Percentiles rank a stretch among this genome's conserved stretches.
These are phyloP conservation scores for Chondrostereum purpureum DNA, from an alignment of 1,284 basidiomycete genomes.

Conservation along the genomic window DNA sequence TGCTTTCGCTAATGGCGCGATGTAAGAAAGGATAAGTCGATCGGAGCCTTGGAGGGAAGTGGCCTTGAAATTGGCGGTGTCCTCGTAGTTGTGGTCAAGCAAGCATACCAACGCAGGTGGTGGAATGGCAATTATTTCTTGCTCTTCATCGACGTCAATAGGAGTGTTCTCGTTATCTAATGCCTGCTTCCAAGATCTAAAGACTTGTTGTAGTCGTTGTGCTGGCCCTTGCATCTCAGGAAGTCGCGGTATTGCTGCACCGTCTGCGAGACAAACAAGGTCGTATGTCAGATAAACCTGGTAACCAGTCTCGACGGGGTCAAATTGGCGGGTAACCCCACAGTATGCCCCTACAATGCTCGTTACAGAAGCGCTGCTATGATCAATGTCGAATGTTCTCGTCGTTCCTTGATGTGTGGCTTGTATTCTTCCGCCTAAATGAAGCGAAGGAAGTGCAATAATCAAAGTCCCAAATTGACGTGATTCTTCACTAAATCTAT, in stretches of 20 bases:
- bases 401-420: conserved; percentile 1
- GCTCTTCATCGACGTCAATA: background rate
- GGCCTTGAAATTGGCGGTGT: conserved; percentile 4
- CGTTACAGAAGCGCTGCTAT: background rate
- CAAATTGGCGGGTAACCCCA: conserved; percentile 3
- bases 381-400: conserved; percentile 3
- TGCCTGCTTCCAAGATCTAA: conserved; percentile 7
- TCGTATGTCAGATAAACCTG: conserved; percentile 6
- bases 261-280: conserved; percentile 3
- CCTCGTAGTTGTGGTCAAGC: background rate
- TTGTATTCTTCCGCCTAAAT: conserved; percentile 4
- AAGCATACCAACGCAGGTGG: background rate
- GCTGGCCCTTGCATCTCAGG: background rate
- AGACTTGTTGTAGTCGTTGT: conserved; percentile 1
- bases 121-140: background rate
- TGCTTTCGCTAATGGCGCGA: conserved; percentile 8
- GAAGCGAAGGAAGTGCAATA: conserved; percentile 6
- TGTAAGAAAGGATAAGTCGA: conserved; percentile 6
- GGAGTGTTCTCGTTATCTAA: background rate
- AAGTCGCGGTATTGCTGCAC: conserved; percentile 2
- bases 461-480: conserved; percentile 5
- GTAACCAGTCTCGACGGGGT: conserved; percentile 4
- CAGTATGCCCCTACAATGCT: conserved; percentile 4
- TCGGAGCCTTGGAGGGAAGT: conserved; percentile 3
- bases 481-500: conserved; percentile 4